Evolutionary conservation across 768 basidiomycete genomes (phyloP).

Genomic region (Collybia nuda): DNA sequence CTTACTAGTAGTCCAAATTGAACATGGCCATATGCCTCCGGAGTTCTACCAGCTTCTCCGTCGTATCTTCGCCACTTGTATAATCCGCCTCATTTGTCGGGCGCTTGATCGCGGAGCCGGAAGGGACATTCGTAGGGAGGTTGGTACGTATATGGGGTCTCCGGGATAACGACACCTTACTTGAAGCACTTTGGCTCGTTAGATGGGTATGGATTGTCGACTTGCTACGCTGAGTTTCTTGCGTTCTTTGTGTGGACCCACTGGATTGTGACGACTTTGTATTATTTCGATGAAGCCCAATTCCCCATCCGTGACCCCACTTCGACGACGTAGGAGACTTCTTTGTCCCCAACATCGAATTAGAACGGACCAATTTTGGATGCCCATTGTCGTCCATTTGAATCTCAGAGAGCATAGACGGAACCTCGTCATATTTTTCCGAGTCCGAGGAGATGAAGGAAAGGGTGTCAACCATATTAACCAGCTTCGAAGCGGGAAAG

Average conservation of each 20-base stretch:
- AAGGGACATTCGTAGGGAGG: constrained; percentile 69
- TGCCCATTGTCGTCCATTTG: too few relatives aligned
- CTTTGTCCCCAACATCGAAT: too few relatives aligned
- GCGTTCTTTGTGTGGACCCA: constrained; percentile 25
- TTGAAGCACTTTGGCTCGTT: constrained; percentile 18
- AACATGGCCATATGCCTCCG: constrained; percentile 68
- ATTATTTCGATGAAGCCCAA: too few relatives aligned
- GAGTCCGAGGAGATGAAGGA: too few relatives aligned
- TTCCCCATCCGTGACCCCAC: too few relatives aligned
- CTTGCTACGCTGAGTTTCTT: constrained; percentile 19
- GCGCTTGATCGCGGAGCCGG: constrained; percentile 71
- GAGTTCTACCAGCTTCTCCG: constrained; percentile 57
- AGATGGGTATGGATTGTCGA: constrained; percentile 18
- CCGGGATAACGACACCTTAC: constrained; percentile 9
- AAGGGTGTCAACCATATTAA: too few relatives aligned
- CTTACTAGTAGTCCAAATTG: constrained; percentile 75
- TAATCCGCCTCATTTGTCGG: constrained; percentile 66
- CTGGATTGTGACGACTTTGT: constrained; percentile 37
- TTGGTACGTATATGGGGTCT: constrained; percentile 40
- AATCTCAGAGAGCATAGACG: too few relatives aligned
- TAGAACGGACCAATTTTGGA: too few relatives aligned
- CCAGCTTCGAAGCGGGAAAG: too few relatives aligned
- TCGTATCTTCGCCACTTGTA: constrained; percentile 56
- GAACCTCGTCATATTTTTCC: too few relatives aligned
- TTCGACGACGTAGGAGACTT: too few relatives aligned